phyloP scores from a whole-genome alignment of 345 rosid species.

The Populus deltoides region DNA sequence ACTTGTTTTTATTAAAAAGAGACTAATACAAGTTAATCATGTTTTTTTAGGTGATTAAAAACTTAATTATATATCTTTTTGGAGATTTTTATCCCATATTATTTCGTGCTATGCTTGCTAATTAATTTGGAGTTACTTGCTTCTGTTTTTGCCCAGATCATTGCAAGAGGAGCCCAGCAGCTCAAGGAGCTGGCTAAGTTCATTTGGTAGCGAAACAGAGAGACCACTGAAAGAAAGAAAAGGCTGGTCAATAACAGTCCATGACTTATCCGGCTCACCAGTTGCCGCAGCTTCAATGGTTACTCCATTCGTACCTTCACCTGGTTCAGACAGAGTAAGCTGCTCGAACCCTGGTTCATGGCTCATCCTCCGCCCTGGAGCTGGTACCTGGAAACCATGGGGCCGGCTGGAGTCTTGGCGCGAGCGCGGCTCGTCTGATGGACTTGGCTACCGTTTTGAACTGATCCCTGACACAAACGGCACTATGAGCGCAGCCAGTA shows the following conservation, averaged over 20 bases:
- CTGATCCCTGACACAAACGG: slow-evolving; percentile 56
- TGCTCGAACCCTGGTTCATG: slow-evolving; percentile 85
- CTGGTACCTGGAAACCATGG: slow-evolving; percentile 89
- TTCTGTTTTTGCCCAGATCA: slow-evolving; percentile 40
- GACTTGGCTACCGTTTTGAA: slow-evolving; percentile 75
- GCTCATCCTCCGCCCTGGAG: slow-evolving; percentile 83
- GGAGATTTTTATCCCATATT: not conserved
- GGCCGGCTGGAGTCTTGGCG: slow-evolving; percentile 95
- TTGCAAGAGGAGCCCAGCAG: slow-evolving; percentile 48
- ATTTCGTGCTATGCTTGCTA: not conserved
- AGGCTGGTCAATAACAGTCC: slow-evolving; percentile 93
- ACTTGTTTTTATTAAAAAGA: slow-evolving; percentile 15
- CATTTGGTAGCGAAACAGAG: slow-evolving; percentile 86
- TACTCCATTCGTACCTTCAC: slow-evolving; percentile 83
- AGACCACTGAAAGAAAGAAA: slow-evolving; percentile 70
- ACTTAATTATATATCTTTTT: too few relatives aligned
- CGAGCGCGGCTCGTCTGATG: slow-evolving; percentile 66
- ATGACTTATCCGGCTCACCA: slow-evolving; percentile 87
- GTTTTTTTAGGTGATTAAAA: not conserved
- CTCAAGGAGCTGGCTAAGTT: slow-evolving; percentile 62
- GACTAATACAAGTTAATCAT: not conserved
- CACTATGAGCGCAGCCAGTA: slow-evolving; percentile 47
- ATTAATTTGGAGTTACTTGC: slow-evolving; percentile 4
- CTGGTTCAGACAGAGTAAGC: slow-evolving; percentile 83
- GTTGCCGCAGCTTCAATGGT: slow-evolving; percentile 81